Base-by-base conservation (phyloP, 2,329 filamentous ascomycete genomes). In the Trichoderma atrobrunneum region DNA sequence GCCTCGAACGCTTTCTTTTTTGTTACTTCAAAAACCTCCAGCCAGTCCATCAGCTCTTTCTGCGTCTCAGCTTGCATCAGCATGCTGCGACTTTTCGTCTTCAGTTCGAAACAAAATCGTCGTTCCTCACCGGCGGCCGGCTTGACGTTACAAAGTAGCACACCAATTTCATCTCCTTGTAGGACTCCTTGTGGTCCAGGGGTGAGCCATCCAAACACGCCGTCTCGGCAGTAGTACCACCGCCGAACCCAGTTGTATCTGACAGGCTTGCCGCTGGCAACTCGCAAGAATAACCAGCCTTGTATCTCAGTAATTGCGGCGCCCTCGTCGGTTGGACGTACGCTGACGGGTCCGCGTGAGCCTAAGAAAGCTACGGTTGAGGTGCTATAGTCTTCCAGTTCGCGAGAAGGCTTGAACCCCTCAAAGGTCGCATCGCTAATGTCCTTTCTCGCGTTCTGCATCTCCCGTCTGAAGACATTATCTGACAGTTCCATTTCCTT, bases 101-200 rank as follows among this genome's bases (percentile, higher is more conserved):
- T 99, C 78, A 99, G 92, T 82, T 99, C 96, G 78, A 99, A 98
- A 80, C 96, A 98, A 82, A 98, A 99, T 18, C 96, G 89, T 51
- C 96, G 90, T 78, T 99, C 96, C 82, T 99, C 96, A 76, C 93
- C 91, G 66, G 97, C 92, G 0, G 95, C 94, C 21, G 95, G 94
- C 77, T 95, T 93, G 63, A 96, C 92, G 78, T 93, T 97, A 83
- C 96, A 99, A 51, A 99, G 89, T 67, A 99, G 84, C 3, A 99
- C 95, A 54, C 96, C 96, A 73, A 97, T 97, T 82, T 97, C 94
- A 78, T 99, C 96, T 61, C 94, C 97, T 80, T 98, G 95, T 76
- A 98, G 90, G 26, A 99, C 96, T 39, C 94, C 95, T 72, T 95
- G 90, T 0, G 90, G 85, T 4, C 93, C 93, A 77, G 97, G 94